phyloP scores from a whole-genome alignment of 768 basidiomycete species.

The Tephrocybe sp. region DNA sequence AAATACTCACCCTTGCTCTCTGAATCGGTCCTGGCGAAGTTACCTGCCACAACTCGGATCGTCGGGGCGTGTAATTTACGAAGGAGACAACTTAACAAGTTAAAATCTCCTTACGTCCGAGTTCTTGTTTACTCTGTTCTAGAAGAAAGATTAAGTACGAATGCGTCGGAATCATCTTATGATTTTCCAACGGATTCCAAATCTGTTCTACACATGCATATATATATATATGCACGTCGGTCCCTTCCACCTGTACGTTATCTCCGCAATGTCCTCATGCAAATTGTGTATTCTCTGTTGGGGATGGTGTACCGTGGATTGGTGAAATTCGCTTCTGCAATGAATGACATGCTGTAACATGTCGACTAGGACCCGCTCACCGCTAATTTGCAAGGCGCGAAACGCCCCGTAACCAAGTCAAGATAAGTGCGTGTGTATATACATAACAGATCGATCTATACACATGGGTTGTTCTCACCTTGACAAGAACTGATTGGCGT shows the following conservation, averaged over 20 bases:
- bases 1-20: neutral
- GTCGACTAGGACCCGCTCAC: too few species aligned
- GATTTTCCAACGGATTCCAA: too few species aligned
- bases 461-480: neutral
- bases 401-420: too few species aligned
- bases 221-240: neutral
- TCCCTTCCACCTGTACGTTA: neutral
- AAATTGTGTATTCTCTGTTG: neutral
- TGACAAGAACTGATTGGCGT: constrained; percentile 13
- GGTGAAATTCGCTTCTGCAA: neutral
- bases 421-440: neutral
- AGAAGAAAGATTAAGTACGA: neutral
- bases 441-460: too few species aligned
- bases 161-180: too few species aligned
- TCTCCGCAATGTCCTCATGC: neutral
- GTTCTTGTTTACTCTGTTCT: neutral
- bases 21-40: neutral
- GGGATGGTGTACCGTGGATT: neutral
- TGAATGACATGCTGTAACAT: neutral
- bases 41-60: constrained; percentile 8
- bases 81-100: neutral
- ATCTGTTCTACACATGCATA: neutral
- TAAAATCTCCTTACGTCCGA: neutral
- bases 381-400: too few species aligned
- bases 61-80: neutral